Base-by-base conservation (phyloP, 225 moss, liverwort and hornwort genomes). In the Antitrichia curtipendula region DNA sequence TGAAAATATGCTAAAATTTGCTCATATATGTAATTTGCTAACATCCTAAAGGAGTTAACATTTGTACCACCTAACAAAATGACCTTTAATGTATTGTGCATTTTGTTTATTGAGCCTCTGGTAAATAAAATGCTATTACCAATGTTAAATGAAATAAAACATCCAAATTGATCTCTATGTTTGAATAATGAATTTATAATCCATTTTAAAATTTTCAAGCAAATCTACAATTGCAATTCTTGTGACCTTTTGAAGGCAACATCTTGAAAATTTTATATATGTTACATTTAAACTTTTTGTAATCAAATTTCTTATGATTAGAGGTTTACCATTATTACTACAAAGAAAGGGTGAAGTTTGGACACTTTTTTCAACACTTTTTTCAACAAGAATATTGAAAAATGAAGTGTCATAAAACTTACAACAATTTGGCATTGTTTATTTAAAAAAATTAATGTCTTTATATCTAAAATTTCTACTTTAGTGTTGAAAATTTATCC, bases 401-500 rank as follows among this genome's bases (percentile, higher is more conserved):
- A 68, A 7, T 38, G 23, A 68, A 0, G 7, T 38, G 12, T 66
- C 5, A 7, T 13, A 40, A 18, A 70, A 70, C 23, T 14, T 3
- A 70, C 5, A 41, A 41, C 5, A 70, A 8, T 41, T 70, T 70
- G 21, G 21, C 4, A 36, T 3, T 65, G 1, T 65, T 34, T 65
- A 22, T n/a, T 38, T 7, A 22, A n/a, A n/a, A n/a, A 22, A n/a
- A 10, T 66, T n/a, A 3, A 12, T 2, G 2, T 68, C 38, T n/a
- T 7, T 38, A 0, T 38, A 1, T 7, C 7, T 38, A 38, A 38
- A 68, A 29, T 29, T 61, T 29, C 29, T 29, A 61, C 1, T 15
- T 0, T 0, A 14, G 4, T 61, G 29, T 61, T 4, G 1, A 7
- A 61, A 29, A 60, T n/a, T n/a, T n/a, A n/a, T n/a, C n/a, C n/a